phyloP scores from a whole-genome alignment of 768 basidiomycete genomes.

The Panaeolus papilionaceus region DNA sequence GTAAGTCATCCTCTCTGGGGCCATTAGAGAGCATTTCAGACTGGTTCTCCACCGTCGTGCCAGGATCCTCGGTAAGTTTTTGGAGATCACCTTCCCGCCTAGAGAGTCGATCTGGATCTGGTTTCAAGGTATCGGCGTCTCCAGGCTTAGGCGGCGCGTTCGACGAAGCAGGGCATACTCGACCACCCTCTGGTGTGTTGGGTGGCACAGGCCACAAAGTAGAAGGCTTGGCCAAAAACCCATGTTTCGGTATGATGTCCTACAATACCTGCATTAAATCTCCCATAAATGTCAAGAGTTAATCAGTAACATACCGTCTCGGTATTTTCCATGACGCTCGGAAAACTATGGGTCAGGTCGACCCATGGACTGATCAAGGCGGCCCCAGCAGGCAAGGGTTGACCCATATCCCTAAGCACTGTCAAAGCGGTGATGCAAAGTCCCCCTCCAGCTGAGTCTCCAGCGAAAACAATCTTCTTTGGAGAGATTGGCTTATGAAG shows the following conservation, averaged over 20 bases:
- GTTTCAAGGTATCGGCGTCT: conserved; percentile 53
- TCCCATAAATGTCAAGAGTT: not conserved
- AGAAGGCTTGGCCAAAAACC: conserved; percentile 66
- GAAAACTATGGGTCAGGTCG: conserved; percentile 87
- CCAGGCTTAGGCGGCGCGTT: conserved; percentile 56
- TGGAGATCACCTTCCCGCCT: conserved; percentile 25
- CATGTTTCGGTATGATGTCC: conserved; percentile 74
- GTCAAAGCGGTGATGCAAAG: conserved; percentile 66
- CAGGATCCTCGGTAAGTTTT: conserved; percentile 16
- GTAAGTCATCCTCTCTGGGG: not conserved
- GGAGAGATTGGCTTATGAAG: conserved; percentile 68
- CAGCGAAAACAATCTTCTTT: conserved; percentile 75
- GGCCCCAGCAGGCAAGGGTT: conserved; percentile 77
- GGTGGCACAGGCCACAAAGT: conserved; percentile 62
- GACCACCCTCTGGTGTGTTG: conserved; percentile 36
- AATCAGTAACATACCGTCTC: conserved; percentile 50
- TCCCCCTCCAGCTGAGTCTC: conserved; percentile 81
- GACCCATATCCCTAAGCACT: conserved; percentile 69
- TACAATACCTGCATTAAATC: conserved; percentile 30
- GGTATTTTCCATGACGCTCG: conserved; percentile 72
- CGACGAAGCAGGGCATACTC: conserved; percentile 42
- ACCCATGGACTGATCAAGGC: conserved; percentile 85
- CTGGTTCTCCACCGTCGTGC: not conserved
- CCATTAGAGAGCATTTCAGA: not conserved
- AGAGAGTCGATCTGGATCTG: conserved; percentile 35